These are phyloP conservation scores for Epichloe gansuensis DNA, from an alignment of 2,329 filamentous ascomycete species.

Conservation along the genomic window DNA sequence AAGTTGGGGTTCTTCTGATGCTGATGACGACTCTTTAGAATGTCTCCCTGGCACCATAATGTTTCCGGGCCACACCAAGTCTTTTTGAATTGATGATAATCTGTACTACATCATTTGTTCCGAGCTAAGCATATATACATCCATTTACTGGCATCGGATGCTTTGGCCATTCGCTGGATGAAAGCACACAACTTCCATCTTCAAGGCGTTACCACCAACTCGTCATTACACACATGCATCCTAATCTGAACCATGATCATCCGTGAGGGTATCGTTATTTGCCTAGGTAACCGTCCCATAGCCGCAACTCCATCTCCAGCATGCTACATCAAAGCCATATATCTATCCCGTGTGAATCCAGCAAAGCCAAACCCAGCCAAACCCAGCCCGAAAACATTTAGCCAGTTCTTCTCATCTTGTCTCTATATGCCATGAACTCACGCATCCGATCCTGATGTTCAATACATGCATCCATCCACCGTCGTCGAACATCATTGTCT, in stretches of 20 bases:
- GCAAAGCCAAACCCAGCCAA: not conserved
- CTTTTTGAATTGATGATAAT: too few relatives aligned
- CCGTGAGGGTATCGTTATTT: not conserved
- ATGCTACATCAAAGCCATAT: not conserved
- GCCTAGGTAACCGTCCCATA: not conserved
- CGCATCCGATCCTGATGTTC: constrained; percentile 46
- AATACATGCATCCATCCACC: constrained; percentile 47
- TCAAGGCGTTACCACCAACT: too few relatives aligned
- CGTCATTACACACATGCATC: too few relatives aligned
- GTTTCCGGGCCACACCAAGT: too few relatives aligned
- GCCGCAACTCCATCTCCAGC: not conserved
- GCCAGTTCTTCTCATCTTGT: constrained; percentile 23
- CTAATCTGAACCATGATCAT: not conserved
- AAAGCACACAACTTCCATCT: too few relatives aligned
- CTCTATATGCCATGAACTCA: constrained; percentile 39
- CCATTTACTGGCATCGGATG: too few relatives aligned
- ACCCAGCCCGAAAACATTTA: constrained; percentile 2
- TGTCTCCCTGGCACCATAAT: too few relatives aligned
- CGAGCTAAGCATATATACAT: too few relatives aligned
- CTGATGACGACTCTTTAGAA: too few relatives aligned
- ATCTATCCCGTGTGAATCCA: not conserved
- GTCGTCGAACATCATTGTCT: constrained; percentile 48
- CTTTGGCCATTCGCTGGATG: too few relatives aligned
- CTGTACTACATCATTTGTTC: too few relatives aligned
- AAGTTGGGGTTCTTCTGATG: too few relatives aligned